Conservation (phyloP, 2,329 filamentous ascomycete species). For the Claviceps cyperi region DNA sequence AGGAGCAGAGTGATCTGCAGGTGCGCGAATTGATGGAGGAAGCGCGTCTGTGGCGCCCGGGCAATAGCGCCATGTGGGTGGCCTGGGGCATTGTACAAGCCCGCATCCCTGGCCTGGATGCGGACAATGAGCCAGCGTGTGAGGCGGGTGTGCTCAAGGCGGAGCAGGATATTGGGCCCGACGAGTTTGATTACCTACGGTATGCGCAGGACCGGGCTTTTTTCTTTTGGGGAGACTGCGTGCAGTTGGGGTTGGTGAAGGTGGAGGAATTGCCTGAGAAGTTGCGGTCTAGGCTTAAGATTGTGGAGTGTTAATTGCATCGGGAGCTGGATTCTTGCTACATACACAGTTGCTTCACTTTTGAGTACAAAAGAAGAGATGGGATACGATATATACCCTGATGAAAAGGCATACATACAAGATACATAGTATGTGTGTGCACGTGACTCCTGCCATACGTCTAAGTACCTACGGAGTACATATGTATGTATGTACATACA, state of each 20-base stretch:
- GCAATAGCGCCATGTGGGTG: slow-evolving; percentile 82
- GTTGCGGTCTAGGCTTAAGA: slow-evolving; percentile 52
- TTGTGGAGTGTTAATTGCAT: slow-evolving; percentile 43
- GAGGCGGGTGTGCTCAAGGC: slow-evolving; percentile 19
- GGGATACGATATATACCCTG: too few species aligned
- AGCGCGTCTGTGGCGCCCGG: slow-evolving; percentile 69
- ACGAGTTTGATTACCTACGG: slow-evolving; percentile 82
- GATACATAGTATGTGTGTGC: too few species aligned
- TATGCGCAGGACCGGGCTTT: slow-evolving; percentile 84
- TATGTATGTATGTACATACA: too few species aligned
- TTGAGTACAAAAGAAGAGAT: too few species aligned
- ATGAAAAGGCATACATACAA: too few species aligned
- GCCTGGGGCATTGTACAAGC: slow-evolving; percentile 96
- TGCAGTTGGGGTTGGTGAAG: slow-evolving; percentile 60
- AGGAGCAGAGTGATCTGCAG: slow-evolving; percentile 51
- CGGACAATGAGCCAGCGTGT: slow-evolving; percentile 21
- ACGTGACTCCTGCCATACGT: too few species aligned
- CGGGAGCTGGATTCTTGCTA: not conserved
- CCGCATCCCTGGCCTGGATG: slow-evolving; percentile 60
- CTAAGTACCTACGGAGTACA: too few species aligned
- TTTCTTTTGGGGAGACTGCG: slow-evolving; percentile 89
- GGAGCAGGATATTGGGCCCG: slow-evolving; percentile 42
- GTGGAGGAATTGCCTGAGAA: slow-evolving; percentile 60
- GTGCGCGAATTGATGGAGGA: slow-evolving; percentile 62
- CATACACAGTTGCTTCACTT: not conserved